These are phyloP conservation scores for Nemania sp. DNA, from an alignment of 2,329 filamentous ascomycete genomes.

Conservation along the genomic window DNA sequence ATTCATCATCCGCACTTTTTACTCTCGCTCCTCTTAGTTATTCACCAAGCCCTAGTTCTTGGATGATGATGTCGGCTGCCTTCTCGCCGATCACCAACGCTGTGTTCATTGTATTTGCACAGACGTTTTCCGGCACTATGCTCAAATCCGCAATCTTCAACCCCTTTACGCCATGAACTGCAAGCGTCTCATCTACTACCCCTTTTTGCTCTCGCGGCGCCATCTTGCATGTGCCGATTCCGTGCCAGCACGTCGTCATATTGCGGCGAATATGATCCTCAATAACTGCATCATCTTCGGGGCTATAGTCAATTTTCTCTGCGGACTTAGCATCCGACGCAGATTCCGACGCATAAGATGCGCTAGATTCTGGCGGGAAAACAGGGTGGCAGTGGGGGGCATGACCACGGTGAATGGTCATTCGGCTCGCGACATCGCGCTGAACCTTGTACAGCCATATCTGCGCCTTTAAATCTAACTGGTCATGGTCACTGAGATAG, in stretches of 20 bases:
- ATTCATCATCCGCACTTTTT: no score
- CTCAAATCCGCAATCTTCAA: conserved; percentile 9
- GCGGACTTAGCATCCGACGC: no score
- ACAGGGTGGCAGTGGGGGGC: conserved; percentile 47
- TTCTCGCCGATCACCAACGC: conserved; percentile 3
- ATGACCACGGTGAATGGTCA: conserved; percentile 53
- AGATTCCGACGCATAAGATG: no score
- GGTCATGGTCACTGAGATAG: conserved; percentile 44
- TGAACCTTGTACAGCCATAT: conserved; percentile 66
- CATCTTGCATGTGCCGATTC: conserved; percentile 36
- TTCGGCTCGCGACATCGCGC: conserved; percentile 61
- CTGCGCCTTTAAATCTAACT: conserved; percentile 58
- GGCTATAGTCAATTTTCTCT: conserved; percentile 43
- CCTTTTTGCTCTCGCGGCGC: conserved; percentile 39
- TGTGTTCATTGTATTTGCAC: background rate
- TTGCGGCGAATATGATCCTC: conserved; percentile 42
- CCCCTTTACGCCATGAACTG: conserved; percentile 41
- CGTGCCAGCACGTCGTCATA: conserved; percentile 44
- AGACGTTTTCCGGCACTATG: background rate
- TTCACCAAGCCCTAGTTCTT: background rate
- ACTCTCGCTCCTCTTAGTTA: no score
- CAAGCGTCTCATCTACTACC: conserved; percentile 44
- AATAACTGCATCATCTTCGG: conserved; percentile 50
- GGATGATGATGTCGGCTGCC: conserved; percentile 1
- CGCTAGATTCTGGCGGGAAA: conserved; percentile 47